Evolutionary conservation across 169 alveolate species (phyloP).

Genomic region (Plasmodium berghei): DNA sequence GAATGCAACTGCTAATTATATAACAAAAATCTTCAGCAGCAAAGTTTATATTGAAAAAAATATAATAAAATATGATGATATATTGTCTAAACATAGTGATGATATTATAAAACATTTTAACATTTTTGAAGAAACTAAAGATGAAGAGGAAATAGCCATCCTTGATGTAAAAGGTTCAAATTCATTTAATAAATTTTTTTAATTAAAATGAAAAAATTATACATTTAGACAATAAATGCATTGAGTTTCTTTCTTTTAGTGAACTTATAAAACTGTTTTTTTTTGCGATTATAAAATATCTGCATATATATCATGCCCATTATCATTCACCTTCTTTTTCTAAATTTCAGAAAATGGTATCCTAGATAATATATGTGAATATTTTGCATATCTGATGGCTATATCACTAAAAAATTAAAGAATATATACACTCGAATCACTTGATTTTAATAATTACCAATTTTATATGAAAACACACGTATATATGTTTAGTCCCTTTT

Average conservation of each 20-base stretch:
- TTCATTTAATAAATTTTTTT: background rate
- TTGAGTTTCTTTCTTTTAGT: background rate
- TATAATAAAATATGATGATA: slow-evolving; percentile 42
- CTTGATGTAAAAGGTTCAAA: slow-evolving; percentile 6
- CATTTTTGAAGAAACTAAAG: slow-evolving; percentile 16
- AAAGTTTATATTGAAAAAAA: slow-evolving; percentile 24
- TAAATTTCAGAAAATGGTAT: slow-evolving; percentile 14
- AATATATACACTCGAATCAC: background rate
- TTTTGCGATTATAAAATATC: background rate
- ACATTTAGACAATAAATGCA: too few species aligned
- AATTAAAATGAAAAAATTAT: too few species aligned
- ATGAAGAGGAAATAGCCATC: slow-evolving; percentile 11
- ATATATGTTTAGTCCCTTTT: too few species aligned
- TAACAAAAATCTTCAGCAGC: slow-evolving; percentile 43
- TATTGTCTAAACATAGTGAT: slow-evolving; percentile 55
- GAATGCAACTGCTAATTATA: slow-evolving; percentile 14
- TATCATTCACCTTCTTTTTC: slow-evolving; percentile 4
- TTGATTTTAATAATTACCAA: too few species aligned
- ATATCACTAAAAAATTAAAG: slow-evolving; percentile 4
- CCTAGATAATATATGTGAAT: slow-evolving; percentile 47
- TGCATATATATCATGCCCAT: background rate
- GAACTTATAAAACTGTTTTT: background rate
- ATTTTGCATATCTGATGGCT: slow-evolving; percentile 50
- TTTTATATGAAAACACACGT: too few species aligned
- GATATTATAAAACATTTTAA: slow-evolving; percentile 22